These are phyloP conservation scores for Phaseolus lunatus DNA, from an alignment of 306 rosid species.

Conservation along the genomic window DNA sequence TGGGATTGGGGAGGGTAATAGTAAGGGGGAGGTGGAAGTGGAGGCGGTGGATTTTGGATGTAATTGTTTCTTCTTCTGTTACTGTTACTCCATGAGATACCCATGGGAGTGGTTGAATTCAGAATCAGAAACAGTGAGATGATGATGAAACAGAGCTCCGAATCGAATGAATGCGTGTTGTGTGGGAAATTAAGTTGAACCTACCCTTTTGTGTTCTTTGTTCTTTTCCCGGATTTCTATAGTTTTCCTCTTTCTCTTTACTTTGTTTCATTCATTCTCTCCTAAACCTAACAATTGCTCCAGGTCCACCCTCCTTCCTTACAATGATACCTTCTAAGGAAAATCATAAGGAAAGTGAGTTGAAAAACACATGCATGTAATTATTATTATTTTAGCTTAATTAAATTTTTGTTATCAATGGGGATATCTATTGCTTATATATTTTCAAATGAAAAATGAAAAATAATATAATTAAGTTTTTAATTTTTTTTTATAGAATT, in stretches of 20 bases:
- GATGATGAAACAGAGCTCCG: neutral
- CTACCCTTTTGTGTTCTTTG: neutral
- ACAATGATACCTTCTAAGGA: no score
- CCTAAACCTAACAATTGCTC: no score
- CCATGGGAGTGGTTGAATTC: conserved; percentile 51
- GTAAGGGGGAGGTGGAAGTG: conserved; percentile 50
- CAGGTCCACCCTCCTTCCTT: no score
- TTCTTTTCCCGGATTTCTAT: neutral
- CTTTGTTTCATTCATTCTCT: neutral
- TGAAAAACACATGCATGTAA: no score
- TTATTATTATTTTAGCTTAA: no score
- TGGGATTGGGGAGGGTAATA: conserved; percentile 48
- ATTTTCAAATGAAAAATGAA: no score
- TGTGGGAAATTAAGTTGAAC: conserved; percentile 4
- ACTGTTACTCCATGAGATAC: conserved; percentile 72
- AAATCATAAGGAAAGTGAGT: no score
- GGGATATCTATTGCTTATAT: no score
- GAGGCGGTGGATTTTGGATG: conserved; percentile 49
- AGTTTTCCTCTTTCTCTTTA: neutral
- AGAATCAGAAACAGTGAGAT: neutral
- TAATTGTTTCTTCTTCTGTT: conserved; percentile 63
- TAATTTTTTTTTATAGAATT: no score
- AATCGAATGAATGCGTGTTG: neutral
- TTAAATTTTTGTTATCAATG: no score
- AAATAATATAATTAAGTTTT: no score